Evolutionary conservation across 139 green algal genomes (phyloP), one percentile per base, ranked within the genome.

Genomic region (Spirogloea muscicola): DNA sequence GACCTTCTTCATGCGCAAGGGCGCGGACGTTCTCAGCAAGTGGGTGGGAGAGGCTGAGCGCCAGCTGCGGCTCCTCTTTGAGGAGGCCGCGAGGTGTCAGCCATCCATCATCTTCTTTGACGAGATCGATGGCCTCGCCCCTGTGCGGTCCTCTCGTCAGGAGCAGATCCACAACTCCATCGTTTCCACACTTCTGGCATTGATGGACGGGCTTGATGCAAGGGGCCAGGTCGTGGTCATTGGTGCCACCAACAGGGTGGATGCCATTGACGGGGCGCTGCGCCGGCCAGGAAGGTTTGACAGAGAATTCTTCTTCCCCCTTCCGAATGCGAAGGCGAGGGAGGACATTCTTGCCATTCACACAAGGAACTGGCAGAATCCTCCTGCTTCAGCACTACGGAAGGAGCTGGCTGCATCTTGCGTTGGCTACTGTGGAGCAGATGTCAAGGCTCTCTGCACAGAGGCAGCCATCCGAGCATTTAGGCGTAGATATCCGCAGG

Each of bases 81-180:
- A 94, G 61, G 93, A 97, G 76, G 93, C 93, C 13, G 43, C 80
- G 72, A 74, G 83, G 27, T 61, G 76, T 9, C 84, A 90, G 79
- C 89, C 89, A 7, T 82, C 87, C 42, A 94, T 94, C 68, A 94
- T 94, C 67, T 94, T 94, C 74, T 94, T 94, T 44, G 89, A 94
- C 52, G 89, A 94, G 76, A 93, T 94, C 42, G 89, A 94, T 71
- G 89, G 89, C 57, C 83, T 94, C 16, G 87, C 87, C 2, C 89
- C 89, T 29, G 89, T 94, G 62, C 87, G 92, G 40, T 90, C 74
- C 81, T 88, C 74, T 84, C 90, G 88, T 79, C 89, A 95, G 83
- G 93, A 97, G 69, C 93, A 97, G 85, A 91, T 97, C 60, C 91
- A 97, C 88, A 97, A 97, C 88, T 94, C 86, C 58, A 96, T 97